phyloP scores from a whole-genome alignment of 2,329 filamentous ascomycete species.

The Aureobasidium mangrovei region DNA sequence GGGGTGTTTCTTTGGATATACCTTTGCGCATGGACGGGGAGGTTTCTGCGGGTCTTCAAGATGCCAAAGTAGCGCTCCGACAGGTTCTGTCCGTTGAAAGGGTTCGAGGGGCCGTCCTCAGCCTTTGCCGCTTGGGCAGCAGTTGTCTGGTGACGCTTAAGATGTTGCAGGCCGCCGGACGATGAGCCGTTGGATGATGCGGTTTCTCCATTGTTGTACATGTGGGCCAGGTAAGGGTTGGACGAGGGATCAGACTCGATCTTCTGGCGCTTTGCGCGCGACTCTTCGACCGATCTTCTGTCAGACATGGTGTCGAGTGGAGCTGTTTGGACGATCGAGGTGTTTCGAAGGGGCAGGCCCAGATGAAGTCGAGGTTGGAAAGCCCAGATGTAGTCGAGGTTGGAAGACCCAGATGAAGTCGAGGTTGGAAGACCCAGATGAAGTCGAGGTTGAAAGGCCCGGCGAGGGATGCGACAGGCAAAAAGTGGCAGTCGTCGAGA shows the following conservation, averaged over 20 bases:
- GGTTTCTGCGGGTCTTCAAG: slow-evolving; percentile 68
- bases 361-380: background rate
- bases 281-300: slow-evolving; percentile 45
- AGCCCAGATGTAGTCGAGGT: too few relatives aligned
- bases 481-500: background rate
- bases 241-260: slow-evolving; percentile 46
- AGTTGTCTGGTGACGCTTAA: slow-evolving; percentile 74
- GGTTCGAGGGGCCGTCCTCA: slow-evolving; percentile 75
- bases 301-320: slow-evolving; percentile 40
- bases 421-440: too few relatives aligned
- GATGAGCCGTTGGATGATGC: slow-evolving; percentile 25
- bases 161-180: slow-evolving; percentile 43
- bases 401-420: background rate
- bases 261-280: slow-evolving; percentile 48
- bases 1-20: slow-evolving; percentile 31
- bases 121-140: slow-evolving; percentile 61
- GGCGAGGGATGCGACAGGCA: background rate
- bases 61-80: slow-evolving; percentile 86
- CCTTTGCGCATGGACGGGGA: slow-evolving; percentile 89
- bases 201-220: slow-evolving; percentile 49
- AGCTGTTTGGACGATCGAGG: background rate
- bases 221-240: slow-evolving; percentile 90
- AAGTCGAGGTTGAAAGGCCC: too few relatives aligned
- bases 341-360: background rate
- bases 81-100: slow-evolving; percentile 71